Evolutionary conservation across 2,329 filamentous ascomycete genomes (phyloP), one percentile per base, ranked within the genome.

Genomic region (Fulvia fulva): DNA sequence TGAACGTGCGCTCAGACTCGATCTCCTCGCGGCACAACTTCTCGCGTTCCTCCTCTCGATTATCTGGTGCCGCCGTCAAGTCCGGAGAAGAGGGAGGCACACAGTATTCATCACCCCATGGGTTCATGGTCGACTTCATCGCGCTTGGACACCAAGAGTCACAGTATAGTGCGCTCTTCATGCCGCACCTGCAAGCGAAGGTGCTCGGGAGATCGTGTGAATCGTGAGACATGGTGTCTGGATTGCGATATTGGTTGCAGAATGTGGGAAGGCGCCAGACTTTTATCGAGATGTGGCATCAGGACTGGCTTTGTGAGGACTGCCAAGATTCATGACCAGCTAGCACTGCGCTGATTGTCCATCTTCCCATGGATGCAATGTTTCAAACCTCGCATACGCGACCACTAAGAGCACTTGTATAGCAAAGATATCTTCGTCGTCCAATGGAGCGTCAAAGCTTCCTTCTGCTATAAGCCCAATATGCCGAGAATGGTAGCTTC

Each of bases 401-500:
- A 19, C 4, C 4, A n/a, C 16, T 34, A 34, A 9, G 11, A 4
- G 14, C 1, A n/a, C 14, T n/a, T n/a, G 37, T 19, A 41, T n/a
- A 41, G 37, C 5, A 19, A 19, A 14, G 19, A 41, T n/a, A n/a
- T 16, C 14, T 16, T 41, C 3, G 14, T 7, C 37, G 16, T 19
- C 19, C n/a, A n/a, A 32, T 32, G 8, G 8, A 32, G 28, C 12
- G 2, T 32, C 34, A 84, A 61, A 88, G 70, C 57, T 73, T 78
- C 65, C 80, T 78, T 50, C 80, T 76, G 56, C 75, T 80, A 66
- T 81, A 86, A 2, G 82, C 83, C 80, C 81, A 82, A 65, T 86
- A 89, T 26, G 85, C 81, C 61, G 83, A 89, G 86, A 90, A 96
- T 0, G 94, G 91, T 61, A 97, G 74, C 70, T 85, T 92, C 94